Evolutionary conservation across 306 rosid species (phyloP), one percentile per base, ranked within the genome.

Genomic region (Rosa multiflora): DNA sequence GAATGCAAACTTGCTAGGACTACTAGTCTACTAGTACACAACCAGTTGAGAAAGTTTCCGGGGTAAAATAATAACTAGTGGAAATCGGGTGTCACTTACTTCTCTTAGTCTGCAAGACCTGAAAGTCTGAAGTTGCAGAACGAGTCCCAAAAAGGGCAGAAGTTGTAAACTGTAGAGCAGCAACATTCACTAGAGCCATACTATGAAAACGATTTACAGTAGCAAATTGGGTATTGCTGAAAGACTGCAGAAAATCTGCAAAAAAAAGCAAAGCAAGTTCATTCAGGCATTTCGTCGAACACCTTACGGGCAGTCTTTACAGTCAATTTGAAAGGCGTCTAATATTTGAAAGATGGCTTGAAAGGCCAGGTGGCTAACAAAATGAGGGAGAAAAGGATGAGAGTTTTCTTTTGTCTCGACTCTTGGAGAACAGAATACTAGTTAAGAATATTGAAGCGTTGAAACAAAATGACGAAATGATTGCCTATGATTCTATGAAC

Each of bases 211-310:
- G 73, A 49, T 55, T 67, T 40, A 39, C 61, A 44, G 39, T n/a
- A 67, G 66, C 62, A 78, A 76, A 56, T 52, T 37, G 51, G 52
- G 29, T 8, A 29, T 37, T 6, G 18, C 21, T 20, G 53, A 35
- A n/a, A 67, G 29, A 37, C 21, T 0, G 55, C 48, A 8, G 69
- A 67, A 72, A 26, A 62, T 62, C 6, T 32, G 43, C 10, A 8
- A 80, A 64, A 64, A 49, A 61, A 37, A n/a, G 78, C 23, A 48
- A 26, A 14, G 35, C 51, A 9, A 5, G 23, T 47, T 52, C 75
- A 42, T 15, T 71, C 47, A 78, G 85, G 86, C 84, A 78, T 87
- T 82, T 84, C 67, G 72, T 66, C 96, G 44, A 88, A 81, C 89
- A 87, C 44, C 11, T n/a, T 21, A 56, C 44, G 82, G 58, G 88